A percentile compares a stretch with the other conserved stretches of the same genome.
These are phyloP conservation scores for Camelina neglecta DNA, from an alignment of 345 rosid species.

Conservation along the genomic window DNA sequence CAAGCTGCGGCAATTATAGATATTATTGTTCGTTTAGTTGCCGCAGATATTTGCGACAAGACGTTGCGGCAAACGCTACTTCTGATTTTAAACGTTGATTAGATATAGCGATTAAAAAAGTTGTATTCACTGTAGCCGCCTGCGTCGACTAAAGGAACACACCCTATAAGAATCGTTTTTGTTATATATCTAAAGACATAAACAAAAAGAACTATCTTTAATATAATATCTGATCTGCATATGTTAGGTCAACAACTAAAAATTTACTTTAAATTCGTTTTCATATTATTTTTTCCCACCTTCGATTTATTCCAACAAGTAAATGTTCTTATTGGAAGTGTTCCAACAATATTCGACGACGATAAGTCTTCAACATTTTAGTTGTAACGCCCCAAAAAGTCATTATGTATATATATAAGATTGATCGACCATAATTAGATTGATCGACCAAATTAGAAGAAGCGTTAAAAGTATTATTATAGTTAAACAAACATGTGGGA, in stretches of 20 bases:
- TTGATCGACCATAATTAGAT: neutral
- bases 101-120: too few species aligned
- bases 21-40: too few species aligned
- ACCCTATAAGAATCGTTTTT: neutral
- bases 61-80: too few species aligned
- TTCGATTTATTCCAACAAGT: neutral
- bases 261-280: neutral
- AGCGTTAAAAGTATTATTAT: neutral
- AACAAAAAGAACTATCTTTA: neutral
- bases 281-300: neutral
- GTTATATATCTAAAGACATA: neutral
- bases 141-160: too few species aligned
- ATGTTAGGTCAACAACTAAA: constrained; percentile 27
- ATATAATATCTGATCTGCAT: neutral
- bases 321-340: neutral
- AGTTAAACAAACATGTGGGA: constrained; percentile 12
- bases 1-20: too few species aligned
- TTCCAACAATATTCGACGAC: constrained; percentile 30
- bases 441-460: neutral
- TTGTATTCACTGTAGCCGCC: too few species aligned
- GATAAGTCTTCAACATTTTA: constrained; percentile 18
- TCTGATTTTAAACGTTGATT: too few species aligned
- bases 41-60: too few species aligned
- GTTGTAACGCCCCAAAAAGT: constrained; percentile 13
- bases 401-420: neutral